Evolutionary conservation across 495 filamentous ascomycete species (phyloP).

Genomic region (Neurospora sp.): DNA sequence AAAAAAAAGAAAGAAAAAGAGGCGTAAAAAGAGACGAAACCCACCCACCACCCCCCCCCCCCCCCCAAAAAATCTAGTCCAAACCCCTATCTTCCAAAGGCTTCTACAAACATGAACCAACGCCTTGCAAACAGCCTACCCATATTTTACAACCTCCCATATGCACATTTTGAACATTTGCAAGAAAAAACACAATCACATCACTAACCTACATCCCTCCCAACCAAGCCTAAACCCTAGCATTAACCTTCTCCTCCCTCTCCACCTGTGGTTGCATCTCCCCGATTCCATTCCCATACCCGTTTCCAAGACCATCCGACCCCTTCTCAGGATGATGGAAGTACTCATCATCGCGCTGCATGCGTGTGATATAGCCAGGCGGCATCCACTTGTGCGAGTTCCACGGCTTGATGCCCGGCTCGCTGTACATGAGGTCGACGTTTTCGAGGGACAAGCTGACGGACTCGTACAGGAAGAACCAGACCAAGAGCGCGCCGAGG

Average conservation of each 20-base stretch:
- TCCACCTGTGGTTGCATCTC: not conserved
- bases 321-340: conserved; percentile 7
- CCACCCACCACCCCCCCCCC: too few relatives aligned
- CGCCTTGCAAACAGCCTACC: not conserved
- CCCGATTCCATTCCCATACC: not conserved
- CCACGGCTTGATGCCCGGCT: conserved; percentile 52
- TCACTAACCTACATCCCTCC: not conserved
- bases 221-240: not conserved
- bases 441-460: conserved; percentile 62
- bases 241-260: not conserved
- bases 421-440: conserved; percentile 64
- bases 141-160: not conserved
- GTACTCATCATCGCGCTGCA: conserved; percentile 14
- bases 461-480: conserved; percentile 70
- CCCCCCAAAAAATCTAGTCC: too few relatives aligned
- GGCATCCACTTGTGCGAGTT: conserved; percentile 51
- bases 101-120: not conserved
- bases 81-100: not conserved
- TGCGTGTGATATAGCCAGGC: conserved; percentile 29
- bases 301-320: not conserved
- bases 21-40: too few relatives aligned
- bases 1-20: too few relatives aligned
- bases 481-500: conserved; percentile 53
- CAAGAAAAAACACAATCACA: not conserved
- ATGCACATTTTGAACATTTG: not conserved